These are phyloP conservation scores for Hypomontagnella monticulosa DNA, from an alignment of 495 filamentous ascomycete species.

Conservation along the genomic window DNA sequence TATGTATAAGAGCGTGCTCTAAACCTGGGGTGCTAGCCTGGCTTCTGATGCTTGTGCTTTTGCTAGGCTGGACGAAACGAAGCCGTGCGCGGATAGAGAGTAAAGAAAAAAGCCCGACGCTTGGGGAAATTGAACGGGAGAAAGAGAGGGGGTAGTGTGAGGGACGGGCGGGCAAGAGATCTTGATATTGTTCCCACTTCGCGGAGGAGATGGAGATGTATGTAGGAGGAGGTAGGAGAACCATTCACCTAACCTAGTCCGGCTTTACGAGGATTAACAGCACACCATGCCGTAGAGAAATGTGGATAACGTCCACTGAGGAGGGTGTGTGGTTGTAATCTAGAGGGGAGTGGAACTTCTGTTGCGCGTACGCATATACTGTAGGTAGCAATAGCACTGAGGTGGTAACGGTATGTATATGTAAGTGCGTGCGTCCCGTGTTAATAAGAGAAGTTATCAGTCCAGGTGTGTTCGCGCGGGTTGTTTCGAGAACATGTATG, in stretches of 20 bases:
- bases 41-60: slow-evolving; percentile 3
- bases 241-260: slow-evolving; percentile 5
- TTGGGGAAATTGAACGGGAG: slow-evolving; percentile 32
- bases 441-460: slow-evolving; percentile 25
- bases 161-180: slow-evolving; percentile 29
- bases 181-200: slow-evolving; percentile 37
- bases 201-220: slow-evolving; percentile 18
- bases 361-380: slow-evolving; percentile 22
- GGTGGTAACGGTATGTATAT: neutral
- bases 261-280: slow-evolving; percentile 33
- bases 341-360: slow-evolving; percentile 32
- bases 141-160: neutral
- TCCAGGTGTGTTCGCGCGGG: slow-evolving; percentile 26
- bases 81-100: slow-evolving; percentile 32
- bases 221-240: neutral
- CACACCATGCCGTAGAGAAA: slow-evolving; percentile 33
- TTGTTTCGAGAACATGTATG: slow-evolving; percentile 40
- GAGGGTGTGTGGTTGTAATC: slow-evolving; percentile 41
- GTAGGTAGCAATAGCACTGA: slow-evolving; percentile 6
- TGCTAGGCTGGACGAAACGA: slow-evolving; percentile 16
- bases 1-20: slow-evolving; percentile 37
- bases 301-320: slow-evolving; percentile 29
- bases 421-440: slow-evolving; percentile 17
- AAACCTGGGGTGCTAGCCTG: slow-evolving; percentile 8
- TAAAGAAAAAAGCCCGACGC: slow-evolving; percentile 12